These are phyloP conservation scores for Xylaria sp. DNA, from an alignment of 2,329 filamentous ascomycete genomes.

Conservation along the genomic window DNA sequence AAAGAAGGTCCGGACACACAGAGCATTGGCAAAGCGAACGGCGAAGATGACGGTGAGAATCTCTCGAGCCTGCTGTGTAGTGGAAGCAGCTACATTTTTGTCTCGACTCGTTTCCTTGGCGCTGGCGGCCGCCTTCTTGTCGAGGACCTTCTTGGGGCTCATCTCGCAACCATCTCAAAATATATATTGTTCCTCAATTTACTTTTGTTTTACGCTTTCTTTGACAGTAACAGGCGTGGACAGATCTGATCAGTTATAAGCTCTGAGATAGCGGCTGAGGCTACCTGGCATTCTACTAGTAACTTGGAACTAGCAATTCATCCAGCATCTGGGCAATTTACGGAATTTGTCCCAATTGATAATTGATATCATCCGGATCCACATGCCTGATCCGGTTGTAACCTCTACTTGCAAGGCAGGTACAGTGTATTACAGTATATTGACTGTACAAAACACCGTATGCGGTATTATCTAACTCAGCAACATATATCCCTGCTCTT, in stretches of 20 bases:
- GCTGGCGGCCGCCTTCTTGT: conserved; percentile 27
- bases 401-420: not conserved
- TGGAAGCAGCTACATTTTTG: conserved; percentile 45
- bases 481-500: not conserved
- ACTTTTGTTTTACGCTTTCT: not conserved
- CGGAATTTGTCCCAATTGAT: conserved; percentile 45
- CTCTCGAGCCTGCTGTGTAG: conserved; percentile 51
- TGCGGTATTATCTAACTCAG: conserved; percentile 5
- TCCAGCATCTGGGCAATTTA: conserved; percentile 42
- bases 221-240: not conserved
- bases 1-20: conserved; percentile 88
- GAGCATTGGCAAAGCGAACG: conserved; percentile 82
- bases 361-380: conserved; percentile 36
- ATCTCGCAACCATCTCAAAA: conserved; percentile 34
- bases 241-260: conserved; percentile 14
- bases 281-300: conserved; percentile 42
- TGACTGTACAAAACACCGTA: not conserved
- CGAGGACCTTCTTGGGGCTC: conserved; percentile 31
- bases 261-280: conserved; percentile 38
- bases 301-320: conserved; percentile 32
- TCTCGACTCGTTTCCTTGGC: conserved; percentile 31
- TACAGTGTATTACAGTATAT: not conserved
- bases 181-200: not conserved
- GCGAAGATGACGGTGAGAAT: conserved; percentile 62
- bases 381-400: conserved; percentile 28